Percentiles rank a stretch among this genome's conserved stretches.
phyloP scores from a whole-genome alignment of 164 flowering plant species.

The Cinnamomum chago region DNA sequence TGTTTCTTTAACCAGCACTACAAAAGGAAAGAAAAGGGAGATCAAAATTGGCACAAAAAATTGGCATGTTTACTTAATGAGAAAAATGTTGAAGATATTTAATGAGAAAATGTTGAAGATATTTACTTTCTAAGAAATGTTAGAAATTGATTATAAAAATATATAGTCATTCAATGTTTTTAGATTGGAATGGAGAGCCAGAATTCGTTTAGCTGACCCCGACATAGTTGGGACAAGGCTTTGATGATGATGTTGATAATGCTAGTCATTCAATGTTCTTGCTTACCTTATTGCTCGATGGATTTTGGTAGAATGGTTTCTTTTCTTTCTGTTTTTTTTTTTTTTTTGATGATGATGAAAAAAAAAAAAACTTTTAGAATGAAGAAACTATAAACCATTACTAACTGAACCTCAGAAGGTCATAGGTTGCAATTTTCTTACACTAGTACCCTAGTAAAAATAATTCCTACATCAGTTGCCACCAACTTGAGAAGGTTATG shows the following conservation, averaged over 20 bases:
- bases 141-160: not conserved
- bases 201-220: too few species aligned
- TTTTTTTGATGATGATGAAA: too few species aligned
- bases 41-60: not conserved
- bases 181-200: not conserved
- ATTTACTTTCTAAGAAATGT: not conserved
- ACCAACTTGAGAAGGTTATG: too few species aligned
- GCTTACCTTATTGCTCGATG: not conserved
- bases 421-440: not conserved
- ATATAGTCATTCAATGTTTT: not conserved
- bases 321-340: too few species aligned
- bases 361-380: too few species aligned
- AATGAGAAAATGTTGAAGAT: not conserved
- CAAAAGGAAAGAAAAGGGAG: slow-evolving; percentile 5
- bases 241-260: too few species aligned
- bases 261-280: not conserved
- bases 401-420: not conserved
- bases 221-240: too few species aligned
- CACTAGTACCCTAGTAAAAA: not conserved
- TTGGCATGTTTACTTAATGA: not conserved
- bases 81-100: not conserved
- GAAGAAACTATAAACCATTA: not conserved
- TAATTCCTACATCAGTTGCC: not conserved
- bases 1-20: slow-evolving; percentile 99
- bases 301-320: not conserved